Evolutionary conservation across 768 basidiomycete genomes (phyloP).

Genomic region (Xerocomus spinulosus): DNA sequence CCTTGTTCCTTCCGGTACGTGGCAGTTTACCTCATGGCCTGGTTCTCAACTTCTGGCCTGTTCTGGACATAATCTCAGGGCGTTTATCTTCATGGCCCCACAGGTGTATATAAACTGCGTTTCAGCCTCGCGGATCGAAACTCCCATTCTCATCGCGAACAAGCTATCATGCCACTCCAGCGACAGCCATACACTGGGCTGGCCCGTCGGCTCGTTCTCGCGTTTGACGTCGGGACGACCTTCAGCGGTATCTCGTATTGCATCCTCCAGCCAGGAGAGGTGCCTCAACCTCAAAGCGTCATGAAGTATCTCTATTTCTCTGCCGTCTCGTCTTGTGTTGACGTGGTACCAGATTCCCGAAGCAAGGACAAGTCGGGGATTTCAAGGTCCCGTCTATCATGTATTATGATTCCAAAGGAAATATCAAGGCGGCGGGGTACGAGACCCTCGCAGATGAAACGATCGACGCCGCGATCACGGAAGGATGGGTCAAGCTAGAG

Average conservation of each 20-base stretch:
- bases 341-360: conserved; percentile 29
- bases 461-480: conserved; percentile 32
- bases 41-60: too few relatives aligned
- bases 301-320: background rate
- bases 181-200: conserved; percentile 33
- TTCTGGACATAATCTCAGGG: too few relatives aligned
- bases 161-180: conserved; percentile 22
- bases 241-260: conserved; percentile 33
- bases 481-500: conserved; percentile 41
- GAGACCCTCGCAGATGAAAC: conserved; percentile 37
- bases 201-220: conserved; percentile 30
- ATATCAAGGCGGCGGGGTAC: conserved; percentile 36
- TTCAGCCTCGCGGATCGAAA: background rate
- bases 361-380: conserved; percentile 36
- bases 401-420: conserved; percentile 39
- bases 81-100: too few relatives aligned
- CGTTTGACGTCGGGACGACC: conserved; percentile 37
- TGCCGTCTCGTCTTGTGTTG: background rate
- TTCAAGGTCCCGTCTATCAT: conserved; percentile 44
- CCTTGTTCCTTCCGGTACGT: background rate
- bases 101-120: conserved; percentile 7
- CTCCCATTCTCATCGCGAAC: too few relatives aligned
- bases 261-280: conserved; percentile 34
- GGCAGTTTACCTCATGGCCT: too few relatives aligned
- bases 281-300: conserved; percentile 24